phyloP scores from a whole-genome alignment of 1,139 yeast species.

The Scheffersomyces titani region DNA sequence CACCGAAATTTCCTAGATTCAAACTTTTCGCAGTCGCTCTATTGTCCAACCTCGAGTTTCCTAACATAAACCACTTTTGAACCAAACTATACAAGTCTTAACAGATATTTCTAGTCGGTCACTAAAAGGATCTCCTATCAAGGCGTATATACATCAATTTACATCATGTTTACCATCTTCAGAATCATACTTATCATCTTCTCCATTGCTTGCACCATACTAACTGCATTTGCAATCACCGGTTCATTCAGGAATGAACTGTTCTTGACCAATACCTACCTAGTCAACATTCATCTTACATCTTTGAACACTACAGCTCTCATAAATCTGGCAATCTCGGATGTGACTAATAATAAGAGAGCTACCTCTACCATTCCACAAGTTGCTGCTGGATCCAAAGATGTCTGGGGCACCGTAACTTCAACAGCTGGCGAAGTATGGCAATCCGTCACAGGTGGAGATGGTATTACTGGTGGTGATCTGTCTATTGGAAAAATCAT shows the following conservation, averaged over 20 bases:
- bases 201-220: conserved; percentile 35
- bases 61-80: background rate
- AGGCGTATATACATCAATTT: background rate
- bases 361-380: background rate
- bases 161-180: conserved; percentile 34
- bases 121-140: background rate
- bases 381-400: background rate
- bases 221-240: conserved; percentile 41
- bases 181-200: conserved; percentile 36
- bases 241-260: conserved; percentile 41
- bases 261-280: conserved; percentile 38
- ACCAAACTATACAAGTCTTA: background rate
- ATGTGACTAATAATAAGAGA: background rate
- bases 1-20: background rate
- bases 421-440: conserved; percentile 4
- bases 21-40: background rate
- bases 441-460: conserved; percentile 1
- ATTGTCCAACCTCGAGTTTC: background rate
- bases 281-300: conserved; percentile 39
- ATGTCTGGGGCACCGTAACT: conserved; percentile 1
- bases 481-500: conserved; percentile 36
- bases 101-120: background rate
- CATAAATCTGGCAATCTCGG: conserved; percentile 16
- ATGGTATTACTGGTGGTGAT: background rate
- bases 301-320: conserved; percentile 33